A percentile compares a stretch with the other conserved stretches of the same genome.
These are phyloP conservation scores for Pichia deserticola DNA, from an alignment of 805 yeast genomes.

Conservation along the genomic window DNA sequence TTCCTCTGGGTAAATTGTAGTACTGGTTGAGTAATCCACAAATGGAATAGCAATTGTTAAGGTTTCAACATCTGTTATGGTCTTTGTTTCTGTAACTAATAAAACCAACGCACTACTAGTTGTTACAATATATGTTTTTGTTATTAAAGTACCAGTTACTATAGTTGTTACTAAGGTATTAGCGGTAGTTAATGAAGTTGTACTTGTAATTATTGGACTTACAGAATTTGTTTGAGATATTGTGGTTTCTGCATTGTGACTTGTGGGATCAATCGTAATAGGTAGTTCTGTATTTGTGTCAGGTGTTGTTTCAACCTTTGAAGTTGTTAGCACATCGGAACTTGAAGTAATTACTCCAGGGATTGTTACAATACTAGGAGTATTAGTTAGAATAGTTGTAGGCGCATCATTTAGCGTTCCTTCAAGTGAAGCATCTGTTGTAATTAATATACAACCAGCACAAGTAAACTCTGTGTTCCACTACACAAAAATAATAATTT, in stretches of 20 bases:
- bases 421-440: slow-evolving; percentile 20
- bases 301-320: neutral
- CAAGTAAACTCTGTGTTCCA: slow-evolving; percentile 23
- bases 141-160: slow-evolving; percentile 6
- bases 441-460: slow-evolving; percentile 22
- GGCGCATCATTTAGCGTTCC: slow-evolving; percentile 17
- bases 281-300: neutral
- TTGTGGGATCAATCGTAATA: neutral
- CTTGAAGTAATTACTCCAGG: neutral
- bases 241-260: too few species aligned
- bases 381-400: slow-evolving; percentile 7
- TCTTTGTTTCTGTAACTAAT: slow-evolving; percentile 15
- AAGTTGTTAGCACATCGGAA: neutral
- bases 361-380: slow-evolving; percentile 9
- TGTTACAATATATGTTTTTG: slow-evolving; percentile 15
- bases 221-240: too few species aligned
- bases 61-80: slow-evolving; percentile 4
- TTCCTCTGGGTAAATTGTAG: slow-evolving; percentile 1
- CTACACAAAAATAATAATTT: slow-evolving; percentile 7
- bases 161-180: slow-evolving; percentile 1
- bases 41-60: slow-evolving; percentile 3
- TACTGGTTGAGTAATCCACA: slow-evolving; percentile 4
- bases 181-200: too few species aligned
- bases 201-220: too few species aligned
- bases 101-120: slow-evolving; percentile 15